Evolutionary conservation across 1,284 basidiomycete species (phyloP), one percentile per base, ranked within the genome.

Genomic region (Coniferiporia weirii): DNA sequence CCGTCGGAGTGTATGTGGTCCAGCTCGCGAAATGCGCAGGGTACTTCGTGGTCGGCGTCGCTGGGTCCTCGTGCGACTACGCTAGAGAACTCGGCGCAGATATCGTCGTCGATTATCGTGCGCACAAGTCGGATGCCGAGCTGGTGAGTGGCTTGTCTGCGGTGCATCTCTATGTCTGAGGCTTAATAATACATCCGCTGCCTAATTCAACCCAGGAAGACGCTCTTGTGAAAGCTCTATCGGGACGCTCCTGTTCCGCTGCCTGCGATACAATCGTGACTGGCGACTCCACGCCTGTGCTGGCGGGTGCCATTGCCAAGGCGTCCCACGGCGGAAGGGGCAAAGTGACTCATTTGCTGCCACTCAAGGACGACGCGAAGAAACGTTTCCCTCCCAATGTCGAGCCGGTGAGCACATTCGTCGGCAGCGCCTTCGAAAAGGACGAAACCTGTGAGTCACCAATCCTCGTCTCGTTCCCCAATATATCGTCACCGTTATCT

Each of bases 1-100:
- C 67, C 8, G 71, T 73, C 19, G 72, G 72, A 3, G 64, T 64
- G 8, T 73, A 68, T 58, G 70, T 66, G 2, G 65, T 66, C 12
- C 72, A 74, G 63, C 66, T 74, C 6, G 68, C 70, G 46, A 71
- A 70, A 53, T 62, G 63, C 13, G 57, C 62, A 3, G 62, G 58
- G 20, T 55, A 57, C 58, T 59, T 64, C 27, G 66, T 72, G n/a
- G 64, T 73, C 22, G 72, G 66, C 8, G 66, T 72, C 4, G 70
- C 69, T 1, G 69, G 70, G 17, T 12, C 55, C 2, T 64, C 66
- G 2, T 34, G 47, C 9, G 61, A 62, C 10, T 59, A 66, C 44
- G 61, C 65, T 1, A 56, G 57, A 35, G 45, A 56, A 2, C 63
- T 68, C 36, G 70, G 70, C 34, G 66, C 65, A 12, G 68, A 71